phyloP scores from a whole-genome alignment of 2,329 filamentous ascomycete species.

The Thermoascus crustaceus region DNA sequence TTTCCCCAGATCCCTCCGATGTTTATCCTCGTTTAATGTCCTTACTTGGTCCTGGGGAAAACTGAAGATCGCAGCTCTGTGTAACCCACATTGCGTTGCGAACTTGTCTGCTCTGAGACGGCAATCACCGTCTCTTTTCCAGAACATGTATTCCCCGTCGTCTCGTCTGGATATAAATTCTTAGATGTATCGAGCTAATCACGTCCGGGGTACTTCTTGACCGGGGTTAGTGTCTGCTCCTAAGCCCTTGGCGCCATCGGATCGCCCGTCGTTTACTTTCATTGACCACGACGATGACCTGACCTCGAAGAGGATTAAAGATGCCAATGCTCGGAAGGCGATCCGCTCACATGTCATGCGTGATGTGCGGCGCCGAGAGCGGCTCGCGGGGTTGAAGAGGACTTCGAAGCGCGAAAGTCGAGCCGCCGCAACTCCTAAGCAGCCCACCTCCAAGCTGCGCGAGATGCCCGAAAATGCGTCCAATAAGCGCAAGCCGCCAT shows the following conservation, averaged over 20 bases:
- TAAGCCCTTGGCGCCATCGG: slow-evolving; percentile 13
- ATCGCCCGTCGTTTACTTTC: slow-evolving; percentile 31
- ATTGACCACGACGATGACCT: slow-evolving; percentile 35
- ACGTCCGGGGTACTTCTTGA: not conserved
- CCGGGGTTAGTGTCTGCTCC: slow-evolving; percentile 14
- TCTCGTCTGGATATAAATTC: slow-evolving; percentile 1
- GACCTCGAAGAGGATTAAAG: slow-evolving; percentile 30
- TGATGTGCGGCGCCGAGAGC: slow-evolving; percentile 33
- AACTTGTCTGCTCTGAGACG: too few relatives aligned
- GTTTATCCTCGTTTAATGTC: not conserved
- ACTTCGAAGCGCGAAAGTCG: slow-evolving; percentile 21
- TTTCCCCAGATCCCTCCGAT: not conserved
- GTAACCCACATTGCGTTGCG: not conserved
- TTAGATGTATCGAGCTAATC: slow-evolving; percentile 6
- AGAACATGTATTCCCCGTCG: not conserved
- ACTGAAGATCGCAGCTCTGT: not conserved
- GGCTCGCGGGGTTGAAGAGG: slow-evolving; percentile 30
- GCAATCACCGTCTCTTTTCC: too few relatives aligned
- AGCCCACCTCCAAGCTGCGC: slow-evolving; percentile 6
- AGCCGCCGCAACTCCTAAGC: slow-evolving; percentile 5
- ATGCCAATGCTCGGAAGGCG: slow-evolving; percentile 30
- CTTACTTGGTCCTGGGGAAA: not conserved
- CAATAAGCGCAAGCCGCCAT: slow-evolving; percentile 9
- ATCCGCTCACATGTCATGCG: slow-evolving; percentile 39
- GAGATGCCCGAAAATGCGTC: slow-evolving; percentile 6